Percentiles rank a stretch among this genome's conserved stretches.
phyloP scores from a whole-genome alignment of 352 stramenopile species.

The Phytophthora boehmeriae region DNA sequence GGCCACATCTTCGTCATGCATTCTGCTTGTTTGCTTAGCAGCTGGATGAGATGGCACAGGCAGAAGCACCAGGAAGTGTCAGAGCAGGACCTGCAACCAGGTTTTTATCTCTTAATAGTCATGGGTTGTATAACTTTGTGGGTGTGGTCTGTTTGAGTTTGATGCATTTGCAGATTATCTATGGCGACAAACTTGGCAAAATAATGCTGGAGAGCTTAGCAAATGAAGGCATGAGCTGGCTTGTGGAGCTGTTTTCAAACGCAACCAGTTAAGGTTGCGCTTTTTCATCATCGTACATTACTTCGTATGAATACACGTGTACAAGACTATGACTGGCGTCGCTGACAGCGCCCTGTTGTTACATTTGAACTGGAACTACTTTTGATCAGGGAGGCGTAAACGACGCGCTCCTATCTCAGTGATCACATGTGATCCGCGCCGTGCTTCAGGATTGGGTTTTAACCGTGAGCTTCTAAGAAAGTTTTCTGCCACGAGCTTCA shows the following conservation, averaged over 20 bases:
- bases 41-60: background rate
- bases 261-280: too few relatives aligned
- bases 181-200: too few relatives aligned
- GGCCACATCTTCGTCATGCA: conserved; percentile 5
- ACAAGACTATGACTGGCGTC: background rate
- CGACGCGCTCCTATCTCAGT: conserved; percentile 43
- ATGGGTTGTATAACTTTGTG: conserved; percentile 10
- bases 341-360: background rate
- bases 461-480: conserved; percentile 50
- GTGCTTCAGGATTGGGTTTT: conserved; percentile 36
- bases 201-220: too few relatives aligned
- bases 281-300: too few relatives aligned
- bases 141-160: background rate
- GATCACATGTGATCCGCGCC: conserved; percentile 47
- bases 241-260: too few relatives aligned
- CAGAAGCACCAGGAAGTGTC: conserved; percentile 12
- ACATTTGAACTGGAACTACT: conserved; percentile 5
- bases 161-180: background rate
- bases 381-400: conserved; percentile 10
- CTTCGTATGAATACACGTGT: too few relatives aligned
- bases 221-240: too few relatives aligned
- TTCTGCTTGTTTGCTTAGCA: conserved; percentile 12
- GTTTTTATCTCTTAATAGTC: conserved; percentile 36
- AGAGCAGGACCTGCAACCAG: conserved; percentile 11
- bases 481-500: conserved; percentile 58